Evolutionary conservation across 1,139 yeast species (phyloP).

Genomic region (Diutina sp.): DNA sequence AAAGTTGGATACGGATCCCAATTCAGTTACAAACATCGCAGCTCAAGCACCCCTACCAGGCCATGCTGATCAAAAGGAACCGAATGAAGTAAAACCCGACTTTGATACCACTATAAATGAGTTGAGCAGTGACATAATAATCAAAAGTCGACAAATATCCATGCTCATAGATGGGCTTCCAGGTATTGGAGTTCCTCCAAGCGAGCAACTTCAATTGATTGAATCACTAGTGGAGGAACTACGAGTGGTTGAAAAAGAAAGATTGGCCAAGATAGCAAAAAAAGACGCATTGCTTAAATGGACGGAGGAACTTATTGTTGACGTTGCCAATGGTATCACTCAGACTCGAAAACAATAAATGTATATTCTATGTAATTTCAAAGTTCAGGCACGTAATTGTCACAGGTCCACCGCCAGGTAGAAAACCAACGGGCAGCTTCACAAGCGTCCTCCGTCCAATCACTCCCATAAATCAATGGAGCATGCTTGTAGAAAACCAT

Average conservation of each 20-base stretch:
- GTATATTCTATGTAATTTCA: not conserved
- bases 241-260: slow-evolving; percentile 44
- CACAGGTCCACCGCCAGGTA: slow-evolving; percentile 26
- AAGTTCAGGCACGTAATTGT: slow-evolving; percentile 5
- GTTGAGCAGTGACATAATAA: slow-evolving; percentile 69
- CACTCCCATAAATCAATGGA: slow-evolving; percentile 24
- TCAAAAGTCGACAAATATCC: slow-evolving; percentile 78
- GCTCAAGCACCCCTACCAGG: slow-evolving; percentile 34
- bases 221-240: slow-evolving; percentile 53
- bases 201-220: slow-evolving; percentile 56
- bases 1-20: slow-evolving; percentile 22
- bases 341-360: not conserved
- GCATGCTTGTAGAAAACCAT: slow-evolving; percentile 11
- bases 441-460: slow-evolving; percentile 20
- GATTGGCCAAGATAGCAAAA: slow-evolving; percentile 44
- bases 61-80: slow-evolving; percentile 24
- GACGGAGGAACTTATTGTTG: slow-evolving; percentile 59
- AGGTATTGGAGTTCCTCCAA: slow-evolving; percentile 79
- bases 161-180: slow-evolving; percentile 83
- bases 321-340: slow-evolving; percentile 16
- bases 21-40: slow-evolving; percentile 26
- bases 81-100: slow-evolving; percentile 10
- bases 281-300: slow-evolving; percentile 53
- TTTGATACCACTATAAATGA: slow-evolving; percentile 55
- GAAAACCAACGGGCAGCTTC: slow-evolving; percentile 16